Evolutionary conservation across 208 protist species (phyloP).

Genomic region (Naegleria gruberi): DNA sequence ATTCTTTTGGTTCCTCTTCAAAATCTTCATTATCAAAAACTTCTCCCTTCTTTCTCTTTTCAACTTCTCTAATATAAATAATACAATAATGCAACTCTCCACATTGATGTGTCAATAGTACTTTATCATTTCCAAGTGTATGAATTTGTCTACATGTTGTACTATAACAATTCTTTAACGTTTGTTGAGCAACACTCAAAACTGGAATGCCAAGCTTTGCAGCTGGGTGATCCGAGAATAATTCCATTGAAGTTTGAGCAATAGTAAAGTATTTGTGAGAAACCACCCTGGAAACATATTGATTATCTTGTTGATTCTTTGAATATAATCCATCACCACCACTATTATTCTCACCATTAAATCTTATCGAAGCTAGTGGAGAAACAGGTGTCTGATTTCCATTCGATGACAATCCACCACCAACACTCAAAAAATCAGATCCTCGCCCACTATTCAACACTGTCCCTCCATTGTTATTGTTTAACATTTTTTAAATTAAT

Average conservation of each 20-base stretch:
- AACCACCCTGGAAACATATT: background rate
- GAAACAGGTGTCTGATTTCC: too few species aligned
- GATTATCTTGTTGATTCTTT: too few species aligned
- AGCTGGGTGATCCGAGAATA: background rate
- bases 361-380: too few species aligned
- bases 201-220: background rate
- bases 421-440: too few species aligned
- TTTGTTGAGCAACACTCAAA: background rate
- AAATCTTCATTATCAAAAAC: background rate
- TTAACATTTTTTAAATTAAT: too few species aligned
- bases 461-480: too few species aligned
- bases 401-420: too few species aligned
- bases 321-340: too few species aligned
- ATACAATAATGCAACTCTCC: constrained; percentile 10
- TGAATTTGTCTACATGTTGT: background rate
- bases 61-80: background rate
- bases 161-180: background rate
- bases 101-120: background rate
- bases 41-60: background rate
- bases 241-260: background rate
- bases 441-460: too few species aligned
- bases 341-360: too few species aligned
- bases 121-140: background rate
- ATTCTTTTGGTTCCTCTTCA: background rate
- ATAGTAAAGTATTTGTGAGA: background rate